Conservation (phyloP, 2,329 filamentous ascomycete species). For the Colletotrichum echinochloae region DNA sequence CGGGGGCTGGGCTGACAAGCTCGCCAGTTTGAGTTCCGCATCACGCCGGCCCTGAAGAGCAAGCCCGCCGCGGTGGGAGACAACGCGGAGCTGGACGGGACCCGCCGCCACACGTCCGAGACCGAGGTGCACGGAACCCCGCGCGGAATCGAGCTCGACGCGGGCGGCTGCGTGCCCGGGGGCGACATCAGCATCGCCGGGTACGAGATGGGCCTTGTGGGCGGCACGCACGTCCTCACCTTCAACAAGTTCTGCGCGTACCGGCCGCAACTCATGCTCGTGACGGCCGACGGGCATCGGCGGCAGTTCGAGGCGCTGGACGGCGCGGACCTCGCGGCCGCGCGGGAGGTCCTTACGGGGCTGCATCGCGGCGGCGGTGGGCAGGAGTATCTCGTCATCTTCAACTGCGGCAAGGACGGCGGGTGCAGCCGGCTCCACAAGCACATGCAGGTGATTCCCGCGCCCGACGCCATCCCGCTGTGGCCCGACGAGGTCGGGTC, state of each 20-base stretch:
- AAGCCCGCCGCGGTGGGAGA: constrained; percentile 27
- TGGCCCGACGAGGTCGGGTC: constrained; percentile 41
- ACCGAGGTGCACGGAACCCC: not conserved
- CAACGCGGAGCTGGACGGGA: constrained; percentile 20
- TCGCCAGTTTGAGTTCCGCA: constrained; percentile 32
- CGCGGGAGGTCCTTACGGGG: constrained; percentile 20
- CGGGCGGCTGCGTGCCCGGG: constrained; percentile 44
- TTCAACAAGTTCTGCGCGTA: constrained; percentile 63
- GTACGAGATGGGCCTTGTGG: constrained; percentile 54
- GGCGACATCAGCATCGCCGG: constrained; percentile 57
- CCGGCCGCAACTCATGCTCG: constrained; percentile 59
- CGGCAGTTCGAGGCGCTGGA: constrained; percentile 59
- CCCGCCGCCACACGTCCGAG: not conserved
- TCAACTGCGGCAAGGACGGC: constrained; percentile 58
- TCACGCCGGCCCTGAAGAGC: constrained; percentile 30
- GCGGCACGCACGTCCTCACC: constrained; percentile 58
- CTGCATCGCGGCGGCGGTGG: not conserved
- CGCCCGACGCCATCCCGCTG: constrained; percentile 45
- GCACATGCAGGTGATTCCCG: constrained; percentile 59
- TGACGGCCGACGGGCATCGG: constrained; percentile 59
- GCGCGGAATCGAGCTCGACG: constrained; percentile 13
- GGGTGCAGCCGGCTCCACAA: constrained; percentile 63
- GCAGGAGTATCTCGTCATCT: constrained; percentile 54
- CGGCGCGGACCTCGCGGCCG: constrained; percentile 54
- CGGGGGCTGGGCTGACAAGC: not conserved